phyloP scores from a whole-genome alignment of 2,329 filamentous ascomycete genomes.

The Ophiocordyceps polyrhachis-furcata region DNA sequence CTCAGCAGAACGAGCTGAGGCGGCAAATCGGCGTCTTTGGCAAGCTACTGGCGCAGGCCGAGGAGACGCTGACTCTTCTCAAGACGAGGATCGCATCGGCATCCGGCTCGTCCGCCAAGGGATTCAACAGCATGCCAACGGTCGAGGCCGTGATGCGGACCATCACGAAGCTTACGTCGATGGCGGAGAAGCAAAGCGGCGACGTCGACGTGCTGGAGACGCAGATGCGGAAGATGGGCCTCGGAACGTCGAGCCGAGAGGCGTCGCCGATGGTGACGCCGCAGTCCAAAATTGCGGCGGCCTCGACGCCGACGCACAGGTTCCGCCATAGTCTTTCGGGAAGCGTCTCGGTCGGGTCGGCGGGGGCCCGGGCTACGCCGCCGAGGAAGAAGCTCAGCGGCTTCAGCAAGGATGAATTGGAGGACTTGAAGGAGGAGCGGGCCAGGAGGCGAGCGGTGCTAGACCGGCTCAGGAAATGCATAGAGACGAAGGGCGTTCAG shows the following conservation, averaged over 20 bases:
- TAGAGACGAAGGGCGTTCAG: constrained; percentile 29
- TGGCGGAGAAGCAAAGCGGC: constrained; percentile 79
- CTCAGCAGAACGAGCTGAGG: constrained; percentile 69
- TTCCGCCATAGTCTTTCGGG: constrained; percentile 21
- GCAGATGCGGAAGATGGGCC: constrained; percentile 57
- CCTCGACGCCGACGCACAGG: constrained; percentile 20
- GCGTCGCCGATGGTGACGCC: constrained; percentile 22
- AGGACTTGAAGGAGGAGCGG: constrained; percentile 32
- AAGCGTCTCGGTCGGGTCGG: constrained; percentile 19
- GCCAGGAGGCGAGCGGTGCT: constrained; percentile 34
- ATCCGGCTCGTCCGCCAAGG: constrained; percentile 28
- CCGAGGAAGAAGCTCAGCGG: constrained; percentile 43
- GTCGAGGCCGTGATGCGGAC: constrained; percentile 86
- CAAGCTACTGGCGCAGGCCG: constrained; percentile 55
- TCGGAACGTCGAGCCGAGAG: constrained; percentile 26
- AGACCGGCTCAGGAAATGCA: constrained; percentile 27
- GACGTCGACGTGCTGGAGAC: constrained; percentile 82
- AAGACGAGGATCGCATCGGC: constrained; percentile 55
- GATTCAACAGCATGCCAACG: constrained; percentile 45
- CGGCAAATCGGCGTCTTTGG: constrained; percentile 57
- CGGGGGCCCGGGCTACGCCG: constrained; percentile 21
- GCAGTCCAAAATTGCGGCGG: constrained; percentile 22
- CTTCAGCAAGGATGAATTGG: constrained; percentile 40
- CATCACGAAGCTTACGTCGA: constrained; percentile 77
- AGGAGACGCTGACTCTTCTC: constrained; percentile 62